Percentiles rank a stretch among this genome's conserved stretches.
phyloP scores from a whole-genome alignment of 2,329 filamentous ascomycete species.

The Hypoxylon sp. region DNA sequence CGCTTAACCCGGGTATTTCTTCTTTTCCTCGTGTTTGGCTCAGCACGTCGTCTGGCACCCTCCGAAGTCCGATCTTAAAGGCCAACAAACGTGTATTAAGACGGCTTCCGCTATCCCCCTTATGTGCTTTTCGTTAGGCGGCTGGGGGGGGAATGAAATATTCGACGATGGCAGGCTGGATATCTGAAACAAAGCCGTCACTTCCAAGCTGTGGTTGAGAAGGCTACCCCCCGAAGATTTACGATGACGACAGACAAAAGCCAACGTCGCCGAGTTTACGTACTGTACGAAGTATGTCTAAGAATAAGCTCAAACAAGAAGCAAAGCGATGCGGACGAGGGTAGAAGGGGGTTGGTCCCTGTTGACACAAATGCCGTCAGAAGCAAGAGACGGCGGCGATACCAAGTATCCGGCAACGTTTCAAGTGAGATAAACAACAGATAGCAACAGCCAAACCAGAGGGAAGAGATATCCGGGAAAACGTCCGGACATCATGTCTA shows the following conservation, averaged over 20 bases:
- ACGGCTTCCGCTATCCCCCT: constrained; percentile 17
- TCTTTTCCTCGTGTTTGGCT: constrained; percentile 15
- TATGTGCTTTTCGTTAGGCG: constrained; percentile 33
- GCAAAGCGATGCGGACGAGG: constrained; percentile 23
- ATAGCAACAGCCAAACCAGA: constrained; percentile 28
- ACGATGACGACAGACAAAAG: constrained; percentile 39
- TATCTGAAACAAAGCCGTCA: constrained; percentile 34
- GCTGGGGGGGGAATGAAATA: constrained; percentile 33
- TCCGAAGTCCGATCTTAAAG: constrained; percentile 2
- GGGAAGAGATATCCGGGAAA: constrained; percentile 17
- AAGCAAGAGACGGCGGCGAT: constrained; percentile 25
- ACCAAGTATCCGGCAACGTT: constrained; percentile 24
- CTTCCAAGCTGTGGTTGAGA: constrained; percentile 27
- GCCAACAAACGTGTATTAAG: constrained; percentile 24
- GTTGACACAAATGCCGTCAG: constrained; percentile 34
- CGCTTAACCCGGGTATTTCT: constrained; percentile 15
- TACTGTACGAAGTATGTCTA: constrained; percentile 42
- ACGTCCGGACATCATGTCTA: constrained; percentile 34
- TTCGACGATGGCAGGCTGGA: constrained; percentile 35
- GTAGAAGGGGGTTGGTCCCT: constrained; percentile 24
- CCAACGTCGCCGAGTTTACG: constrained; percentile 36
- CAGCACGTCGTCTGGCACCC: constrained; percentile 6
- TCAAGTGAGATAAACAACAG: constrained; percentile 15
- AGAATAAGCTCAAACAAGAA: constrained; percentile 38
- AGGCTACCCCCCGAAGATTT: constrained; percentile 37